Conservation (phyloP, 1,284 basidiomycete genomes). For the Neonothopanus nambi region DNA sequence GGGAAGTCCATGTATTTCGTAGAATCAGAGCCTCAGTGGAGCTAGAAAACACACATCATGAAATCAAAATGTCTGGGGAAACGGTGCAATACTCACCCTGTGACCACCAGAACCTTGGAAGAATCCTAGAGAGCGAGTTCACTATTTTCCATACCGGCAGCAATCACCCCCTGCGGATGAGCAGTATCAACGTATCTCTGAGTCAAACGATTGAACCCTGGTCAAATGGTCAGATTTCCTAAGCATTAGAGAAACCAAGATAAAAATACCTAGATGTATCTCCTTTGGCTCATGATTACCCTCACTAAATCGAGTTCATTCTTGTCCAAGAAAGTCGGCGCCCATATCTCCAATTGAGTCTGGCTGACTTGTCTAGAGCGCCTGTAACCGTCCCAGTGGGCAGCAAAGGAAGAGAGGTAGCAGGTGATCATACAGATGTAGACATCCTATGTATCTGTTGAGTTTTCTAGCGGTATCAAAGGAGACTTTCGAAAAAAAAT, state of each 20-base stretch:
- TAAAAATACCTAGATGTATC: slow-evolving; percentile 70
- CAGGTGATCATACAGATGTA: slow-evolving; percentile 94
- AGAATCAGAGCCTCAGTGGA: slow-evolving; percentile 74
- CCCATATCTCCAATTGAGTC: slow-evolving; percentile 94
- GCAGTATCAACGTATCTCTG: slow-evolving; percentile 82
- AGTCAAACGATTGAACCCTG: slow-evolving; percentile 92
- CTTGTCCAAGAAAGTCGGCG: slow-evolving; percentile 75
- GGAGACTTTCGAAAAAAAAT: not conserved
- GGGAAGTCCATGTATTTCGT: slow-evolving; percentile 86
- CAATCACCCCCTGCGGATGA: slow-evolving; percentile 81
- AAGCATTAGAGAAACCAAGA: not conserved
- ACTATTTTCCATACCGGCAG: slow-evolving; percentile 95
- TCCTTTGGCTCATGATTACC: slow-evolving; percentile 62
- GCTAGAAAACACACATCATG: slow-evolving; percentile 36
- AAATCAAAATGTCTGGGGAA: slow-evolving; percentile 2
- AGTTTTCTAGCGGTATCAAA: slow-evolving; percentile 61
- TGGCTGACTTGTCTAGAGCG: slow-evolving; percentile 96
- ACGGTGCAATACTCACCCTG: slow-evolving; percentile 54
- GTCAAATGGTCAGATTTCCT: not conserved
- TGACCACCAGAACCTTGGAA: slow-evolving; percentile 73
- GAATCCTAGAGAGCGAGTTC: slow-evolving; percentile 96
- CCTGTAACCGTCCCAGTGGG: slow-evolving; percentile 97
- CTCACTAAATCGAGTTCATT: slow-evolving; percentile 69
- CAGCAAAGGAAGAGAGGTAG: slow-evolving; percentile 76
- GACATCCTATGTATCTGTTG: slow-evolving; percentile 85